Percentiles rank a stretch among this genome's conserved stretches.
Conservation (phyloP, 768 basidiomycete genomes). For the Trametopsis cervina region DNA sequence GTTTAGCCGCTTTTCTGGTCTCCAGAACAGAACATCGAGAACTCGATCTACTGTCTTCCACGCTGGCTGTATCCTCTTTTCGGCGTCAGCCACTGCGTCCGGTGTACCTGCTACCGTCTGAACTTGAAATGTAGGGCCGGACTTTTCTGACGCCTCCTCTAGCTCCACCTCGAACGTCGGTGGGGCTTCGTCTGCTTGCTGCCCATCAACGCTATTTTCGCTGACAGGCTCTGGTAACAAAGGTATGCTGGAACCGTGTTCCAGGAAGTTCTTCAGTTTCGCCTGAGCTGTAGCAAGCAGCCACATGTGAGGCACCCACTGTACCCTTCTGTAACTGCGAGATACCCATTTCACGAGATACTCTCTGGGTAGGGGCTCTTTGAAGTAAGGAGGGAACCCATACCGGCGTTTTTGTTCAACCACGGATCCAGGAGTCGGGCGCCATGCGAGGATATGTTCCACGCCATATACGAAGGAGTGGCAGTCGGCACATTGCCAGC, state of each 20-base stretch:
- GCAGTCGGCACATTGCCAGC: conserved; percentile 78
- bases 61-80: conserved; percentile 59
- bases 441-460: conserved; percentile 90
- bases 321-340: conserved; percentile 67
- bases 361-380: conserved; percentile 68
- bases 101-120: conserved; percentile 27
- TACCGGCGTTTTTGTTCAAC: conserved; percentile 39
- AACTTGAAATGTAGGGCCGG: conserved; percentile 1
- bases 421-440: conserved; percentile 66
- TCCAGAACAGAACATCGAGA: conserved; percentile 71
- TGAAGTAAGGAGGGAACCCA: conserved; percentile 43
- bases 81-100: conserved; percentile 51
- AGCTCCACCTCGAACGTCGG: conserved; percentile 36
- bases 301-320: conserved; percentile 96
- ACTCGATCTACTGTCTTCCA: conserved; percentile 95
- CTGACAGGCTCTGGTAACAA: conserved; percentile 44
- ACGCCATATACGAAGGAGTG: conserved; percentile 58
- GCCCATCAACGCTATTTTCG: conserved; percentile 28
- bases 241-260: conserved; percentile 58
- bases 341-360: conserved; percentile 89
- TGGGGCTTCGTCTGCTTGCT: conserved; percentile 19
- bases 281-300: conserved; percentile 55
- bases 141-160: conserved; percentile 24
- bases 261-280: conserved; percentile 75
- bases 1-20: conserved; percentile 26